Evolutionary conservation across 192 early-diverging fungal species (phyloP), one percentile per base, ranked within the genome.

Genomic region (Backusella liffmaniae): DNA sequence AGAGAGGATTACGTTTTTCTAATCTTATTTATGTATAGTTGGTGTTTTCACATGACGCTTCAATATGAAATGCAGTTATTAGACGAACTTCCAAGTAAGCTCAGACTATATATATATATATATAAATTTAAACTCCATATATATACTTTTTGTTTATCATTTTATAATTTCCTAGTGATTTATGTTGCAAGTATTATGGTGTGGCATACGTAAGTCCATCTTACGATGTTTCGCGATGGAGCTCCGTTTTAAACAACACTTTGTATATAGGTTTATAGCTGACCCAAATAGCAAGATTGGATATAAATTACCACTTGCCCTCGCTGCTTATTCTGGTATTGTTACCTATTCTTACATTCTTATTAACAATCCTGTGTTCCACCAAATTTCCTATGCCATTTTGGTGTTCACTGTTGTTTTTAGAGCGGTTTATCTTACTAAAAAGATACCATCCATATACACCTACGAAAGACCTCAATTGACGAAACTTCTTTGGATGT

Each of bases 11-110:
- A 36, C 13, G 29, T 71, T 62, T 23, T 67, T 78, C 35, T 32
- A 2, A 68, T 10, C 21, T 70, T 10, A 49, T 65, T 49, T 44
- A 15, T 13, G 39, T 53, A 6, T 67, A 83, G 79, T 23, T 93
- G 91, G 84, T 79, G 87, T 29, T 93, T 94, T 85, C 94, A 94
- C 79, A 92, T 90, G 85, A 93, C 94, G 6, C 80, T 96, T 41
- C 79, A 85, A 67, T 93, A 89, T 72, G 80, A 86, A 76, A 88
- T 88, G 87, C 93, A 94, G 78, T 85, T 94, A 65, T 79, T 89
- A 70, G 94, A 95, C 81, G 94, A 95, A 81, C 80, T 95, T 34
- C 94, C 94, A 49, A 95, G 88, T 87, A 79, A 81, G 83, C 75
- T 18, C 41, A 53, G 5, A 42, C 10, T 62, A 56, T 30, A 37